Percentiles rank a stretch among this genome's conserved stretches.
phyloP scores from a whole-genome alignment of 345 rosid genomes.

The Sisymbrium irio region DNA sequence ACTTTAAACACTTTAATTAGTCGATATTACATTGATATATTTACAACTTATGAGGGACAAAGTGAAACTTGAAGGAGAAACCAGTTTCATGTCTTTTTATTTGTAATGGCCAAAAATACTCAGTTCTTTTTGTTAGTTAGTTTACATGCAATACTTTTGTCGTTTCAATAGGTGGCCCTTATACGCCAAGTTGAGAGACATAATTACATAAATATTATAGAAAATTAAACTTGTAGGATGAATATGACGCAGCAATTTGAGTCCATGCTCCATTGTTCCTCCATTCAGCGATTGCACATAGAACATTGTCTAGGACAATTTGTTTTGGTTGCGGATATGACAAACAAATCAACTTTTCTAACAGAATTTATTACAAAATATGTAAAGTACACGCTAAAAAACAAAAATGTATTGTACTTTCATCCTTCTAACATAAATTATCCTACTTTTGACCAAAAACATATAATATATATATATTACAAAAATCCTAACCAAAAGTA shows the following conservation, averaged over 20 bases:
- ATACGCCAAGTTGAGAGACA: conserved; percentile 17
- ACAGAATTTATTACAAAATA: conserved; percentile 25
- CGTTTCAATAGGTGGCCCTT: not conserved
- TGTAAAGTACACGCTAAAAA: conserved; percentile 23
- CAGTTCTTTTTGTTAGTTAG: not conserved
- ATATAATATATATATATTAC: not conserved
- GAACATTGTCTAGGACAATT: not conserved
- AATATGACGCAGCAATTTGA: conserved; percentile 13
- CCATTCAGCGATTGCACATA: not conserved
- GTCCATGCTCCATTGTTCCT: conserved; percentile 12
- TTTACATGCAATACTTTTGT: not conserved
- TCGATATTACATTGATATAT: not conserved
- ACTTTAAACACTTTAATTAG: not conserved
- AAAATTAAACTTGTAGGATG: not conserved
- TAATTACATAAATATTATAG: not conserved
- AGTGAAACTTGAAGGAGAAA: not conserved
- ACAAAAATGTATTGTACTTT: not conserved
- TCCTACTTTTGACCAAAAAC: not conserved
- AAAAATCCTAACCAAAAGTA: not conserved
- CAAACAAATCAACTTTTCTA: conserved; percentile 13
- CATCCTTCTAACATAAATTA: not conserved
- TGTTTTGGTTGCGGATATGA: not conserved
- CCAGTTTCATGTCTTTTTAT: not conserved
- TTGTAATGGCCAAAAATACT: not conserved
- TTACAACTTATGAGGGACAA: not conserved